phyloP scores from a whole-genome alignment of 495 filamentous ascomycete species.

The Aspergillus affinis region DNA sequence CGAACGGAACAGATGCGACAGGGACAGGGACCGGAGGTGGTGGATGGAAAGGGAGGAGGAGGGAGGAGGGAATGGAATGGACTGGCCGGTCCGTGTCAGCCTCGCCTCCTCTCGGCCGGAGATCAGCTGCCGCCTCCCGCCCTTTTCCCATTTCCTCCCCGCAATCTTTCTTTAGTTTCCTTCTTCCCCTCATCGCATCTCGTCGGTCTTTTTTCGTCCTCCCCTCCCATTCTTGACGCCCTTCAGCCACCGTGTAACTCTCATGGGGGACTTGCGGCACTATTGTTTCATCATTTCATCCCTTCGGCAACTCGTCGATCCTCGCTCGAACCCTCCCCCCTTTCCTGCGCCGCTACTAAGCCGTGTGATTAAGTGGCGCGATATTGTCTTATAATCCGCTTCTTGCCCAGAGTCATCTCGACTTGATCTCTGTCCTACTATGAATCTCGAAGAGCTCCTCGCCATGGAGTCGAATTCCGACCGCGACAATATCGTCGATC shows the following conservation, averaged over 20 bases:
- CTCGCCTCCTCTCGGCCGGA: not conserved
- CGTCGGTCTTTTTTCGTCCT: not conserved
- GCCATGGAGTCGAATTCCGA: slow-evolving; percentile 34
- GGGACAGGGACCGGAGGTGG: not conserved
- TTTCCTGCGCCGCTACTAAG: not conserved
- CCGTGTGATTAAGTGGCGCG: not conserved
- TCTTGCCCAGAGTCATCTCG: not conserved
- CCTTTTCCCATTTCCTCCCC: not conserved
- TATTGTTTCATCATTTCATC: slow-evolving; percentile 25
- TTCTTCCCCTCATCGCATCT: not conserved
- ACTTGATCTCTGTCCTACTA: slow-evolving; percentile 14
- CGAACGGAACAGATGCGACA: not conserved
- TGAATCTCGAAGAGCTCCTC: slow-evolving; percentile 38
- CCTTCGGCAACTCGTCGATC: slow-evolving; percentile 21
- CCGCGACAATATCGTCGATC: slow-evolving; percentile 51
- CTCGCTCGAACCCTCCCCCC: slow-evolving; percentile 10
- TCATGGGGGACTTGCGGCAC: slow-evolving; percentile 22
- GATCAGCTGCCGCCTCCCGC: slow-evolving; percentile 9
- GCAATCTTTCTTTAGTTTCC: slow-evolving; percentile 2
- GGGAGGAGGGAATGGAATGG: not conserved
- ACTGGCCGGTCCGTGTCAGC: not conserved
- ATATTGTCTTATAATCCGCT: not conserved
- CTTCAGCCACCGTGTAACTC: slow-evolving; percentile 21
- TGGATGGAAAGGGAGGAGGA: not conserved
- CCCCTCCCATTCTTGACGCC: not conserved